Percentiles rank a stretch among this genome's conserved stretches.
phyloP scores from a whole-genome alignment of 2,329 filamentous ascomycete species.

The Cordyceps farinosa region DNA sequence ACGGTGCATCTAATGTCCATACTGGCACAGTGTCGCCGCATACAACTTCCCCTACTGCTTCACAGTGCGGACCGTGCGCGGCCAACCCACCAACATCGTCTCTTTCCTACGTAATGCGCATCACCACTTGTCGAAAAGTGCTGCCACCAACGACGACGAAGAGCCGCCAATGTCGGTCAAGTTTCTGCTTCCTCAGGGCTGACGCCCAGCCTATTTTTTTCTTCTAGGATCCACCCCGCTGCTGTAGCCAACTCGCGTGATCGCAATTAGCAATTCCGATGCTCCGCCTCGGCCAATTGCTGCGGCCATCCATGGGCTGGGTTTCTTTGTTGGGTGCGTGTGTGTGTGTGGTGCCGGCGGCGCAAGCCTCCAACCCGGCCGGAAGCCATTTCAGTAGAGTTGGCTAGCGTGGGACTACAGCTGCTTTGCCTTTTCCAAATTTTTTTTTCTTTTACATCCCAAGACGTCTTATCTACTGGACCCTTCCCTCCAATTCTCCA shows the following conservation, averaged over 20 bases:
- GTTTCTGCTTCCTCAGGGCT: neutral
- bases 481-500: conserved; percentile 10
- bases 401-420: neutral
- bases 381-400: neutral
- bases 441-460: no score
- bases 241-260: conserved; percentile 15
- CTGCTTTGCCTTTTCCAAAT: no score
- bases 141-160: neutral
- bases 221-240: neutral
- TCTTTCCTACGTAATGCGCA: neutral
- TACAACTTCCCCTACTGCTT: fast-evolving
- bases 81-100: neutral
- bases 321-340: neutral
- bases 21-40: neutral
- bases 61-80: neutral
- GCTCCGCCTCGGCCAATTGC: conserved; percentile 10
- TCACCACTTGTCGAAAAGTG: neutral
- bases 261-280: conserved; percentile 17
- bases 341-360: neutral
- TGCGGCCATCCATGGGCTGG: neutral
- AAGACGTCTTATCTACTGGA: neutral
- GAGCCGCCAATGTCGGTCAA: conserved; percentile 3
- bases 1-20: neutral
- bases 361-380: neutral
- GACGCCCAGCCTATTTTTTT: neutral